A percentile compares a stretch with the other conserved stretches of the same genome.
Conservation (phyloP, 169 alveolate species). For the Perkinsus marinus region DNA sequence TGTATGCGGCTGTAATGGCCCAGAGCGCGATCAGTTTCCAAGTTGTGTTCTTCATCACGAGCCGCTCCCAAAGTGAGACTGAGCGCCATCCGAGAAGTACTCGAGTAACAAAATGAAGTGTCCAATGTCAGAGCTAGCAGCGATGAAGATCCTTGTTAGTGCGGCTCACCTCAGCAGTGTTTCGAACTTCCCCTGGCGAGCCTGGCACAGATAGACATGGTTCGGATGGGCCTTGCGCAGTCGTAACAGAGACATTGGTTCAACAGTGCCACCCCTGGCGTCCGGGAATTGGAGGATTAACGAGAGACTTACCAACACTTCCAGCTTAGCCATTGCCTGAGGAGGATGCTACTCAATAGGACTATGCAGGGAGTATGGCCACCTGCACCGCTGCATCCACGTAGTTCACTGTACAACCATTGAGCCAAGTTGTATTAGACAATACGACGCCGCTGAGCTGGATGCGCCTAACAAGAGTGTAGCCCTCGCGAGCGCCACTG, state of each 20-base stretch:
- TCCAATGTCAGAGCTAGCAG: no score
- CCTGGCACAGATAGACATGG: background rate
- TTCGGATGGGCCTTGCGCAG: background rate
- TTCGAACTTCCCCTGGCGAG: background rate
- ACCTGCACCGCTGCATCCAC: background rate
- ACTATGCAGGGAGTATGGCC: background rate
- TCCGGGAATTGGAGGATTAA: background rate
- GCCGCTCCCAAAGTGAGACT: background rate
- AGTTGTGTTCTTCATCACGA: background rate
- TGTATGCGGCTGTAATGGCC: background rate
- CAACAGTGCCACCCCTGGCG: background rate
- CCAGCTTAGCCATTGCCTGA: background rate
- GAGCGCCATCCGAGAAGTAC: background rate
- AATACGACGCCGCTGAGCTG: background rate
- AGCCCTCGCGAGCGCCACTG: background rate
- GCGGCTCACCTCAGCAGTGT: background rate
- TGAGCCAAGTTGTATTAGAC: background rate
- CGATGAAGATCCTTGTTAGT: no score
- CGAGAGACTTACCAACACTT: background rate
- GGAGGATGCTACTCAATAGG: background rate
- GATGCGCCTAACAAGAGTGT: background rate
- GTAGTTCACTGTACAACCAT: background rate
- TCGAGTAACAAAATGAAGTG: no score
- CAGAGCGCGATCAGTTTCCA: background rate
- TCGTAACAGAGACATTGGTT: background rate